A percentile compares a stretch with the other conserved stretches of the same genome.
phyloP scores from a whole-genome alignment of 192 early-diverging fungal species.

The Podila verticillata region DNA sequence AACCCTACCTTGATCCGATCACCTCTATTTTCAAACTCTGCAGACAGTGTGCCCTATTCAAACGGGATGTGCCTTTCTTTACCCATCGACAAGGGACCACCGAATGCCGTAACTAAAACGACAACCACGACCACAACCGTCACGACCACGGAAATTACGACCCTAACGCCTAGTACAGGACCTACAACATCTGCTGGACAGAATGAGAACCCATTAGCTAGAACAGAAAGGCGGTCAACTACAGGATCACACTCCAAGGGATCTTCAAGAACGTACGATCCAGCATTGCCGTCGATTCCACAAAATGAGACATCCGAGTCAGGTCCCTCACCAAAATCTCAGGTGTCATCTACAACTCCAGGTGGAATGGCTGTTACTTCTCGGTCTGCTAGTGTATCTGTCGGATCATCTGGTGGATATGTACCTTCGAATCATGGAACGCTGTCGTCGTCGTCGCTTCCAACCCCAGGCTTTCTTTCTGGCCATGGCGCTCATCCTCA shows the following conservation, averaged over 20 bases:
- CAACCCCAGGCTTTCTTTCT: constrained; percentile 27
- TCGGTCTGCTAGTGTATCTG: constrained; percentile 1
- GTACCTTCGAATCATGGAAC: not conserved
- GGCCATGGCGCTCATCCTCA: constrained; percentile 1
- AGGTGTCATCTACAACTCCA: not conserved
- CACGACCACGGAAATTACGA: constrained; percentile 3
- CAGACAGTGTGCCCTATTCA: constrained; percentile 35
- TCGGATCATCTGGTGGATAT: not conserved
- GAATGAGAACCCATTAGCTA: constrained; percentile 9
- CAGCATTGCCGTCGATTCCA: constrained; percentile 36
- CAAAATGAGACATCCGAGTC: constrained; percentile 18
- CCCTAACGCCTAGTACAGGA: not conserved
- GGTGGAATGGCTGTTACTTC: not conserved
- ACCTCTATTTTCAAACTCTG: constrained; percentile 22
- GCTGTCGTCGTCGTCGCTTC: constrained; percentile 25
- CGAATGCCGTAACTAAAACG: not conserved
- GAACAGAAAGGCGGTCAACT: not conserved
- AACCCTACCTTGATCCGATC: constrained; percentile 21
- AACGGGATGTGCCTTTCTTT: constrained; percentile 37
- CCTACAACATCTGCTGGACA: constrained; percentile 3
- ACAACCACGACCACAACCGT: not conserved
- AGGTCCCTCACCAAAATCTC: not conserved
- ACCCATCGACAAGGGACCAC: constrained; percentile 12
- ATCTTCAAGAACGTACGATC: constrained; percentile 29
- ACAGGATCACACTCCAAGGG: constrained; percentile 32